These are phyloP conservation scores for Diaporthe eres DNA, from an alignment of 2,329 filamentous ascomycete species.

Conservation along the genomic window DNA sequence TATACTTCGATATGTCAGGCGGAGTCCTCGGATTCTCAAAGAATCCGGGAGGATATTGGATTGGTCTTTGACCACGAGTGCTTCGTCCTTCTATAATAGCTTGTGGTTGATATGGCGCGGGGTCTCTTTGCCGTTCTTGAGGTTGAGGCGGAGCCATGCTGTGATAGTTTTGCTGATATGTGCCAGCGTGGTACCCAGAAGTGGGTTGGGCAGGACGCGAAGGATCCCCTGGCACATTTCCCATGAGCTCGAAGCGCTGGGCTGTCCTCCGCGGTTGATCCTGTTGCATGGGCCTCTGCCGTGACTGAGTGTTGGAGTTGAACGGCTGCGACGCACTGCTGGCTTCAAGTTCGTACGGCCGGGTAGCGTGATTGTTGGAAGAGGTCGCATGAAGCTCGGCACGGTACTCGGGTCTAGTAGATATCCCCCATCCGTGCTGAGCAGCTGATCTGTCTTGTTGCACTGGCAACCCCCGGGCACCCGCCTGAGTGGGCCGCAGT, in stretches of 20 bases:
- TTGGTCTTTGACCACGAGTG: neutral
- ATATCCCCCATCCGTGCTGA: neutral
- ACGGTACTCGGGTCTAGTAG: neutral
- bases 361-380: neutral
- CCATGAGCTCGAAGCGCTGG: neutral
- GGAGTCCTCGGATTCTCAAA: neutral
- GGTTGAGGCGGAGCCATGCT: neutral
- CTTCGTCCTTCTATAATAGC: neutral
- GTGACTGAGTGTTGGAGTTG: neutral
- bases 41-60: neutral
- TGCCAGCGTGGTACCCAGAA: neutral
- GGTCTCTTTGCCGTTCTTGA: neutral
- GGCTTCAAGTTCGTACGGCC: neutral
- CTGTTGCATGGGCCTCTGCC: neutral
- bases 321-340: neutral
- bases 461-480: neutral
- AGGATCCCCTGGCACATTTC: neutral
- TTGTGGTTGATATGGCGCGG: neutral
- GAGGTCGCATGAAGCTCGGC: neutral
- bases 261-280: neutral
- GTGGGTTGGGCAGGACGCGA: neutral
- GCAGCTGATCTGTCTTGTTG: neutral
- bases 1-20: neutral
- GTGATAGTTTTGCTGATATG: neutral
- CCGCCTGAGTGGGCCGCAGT: neutral